Base-by-base conservation (phyloP, 1,139 yeast species). In the Hansenula sp. region DNA sequence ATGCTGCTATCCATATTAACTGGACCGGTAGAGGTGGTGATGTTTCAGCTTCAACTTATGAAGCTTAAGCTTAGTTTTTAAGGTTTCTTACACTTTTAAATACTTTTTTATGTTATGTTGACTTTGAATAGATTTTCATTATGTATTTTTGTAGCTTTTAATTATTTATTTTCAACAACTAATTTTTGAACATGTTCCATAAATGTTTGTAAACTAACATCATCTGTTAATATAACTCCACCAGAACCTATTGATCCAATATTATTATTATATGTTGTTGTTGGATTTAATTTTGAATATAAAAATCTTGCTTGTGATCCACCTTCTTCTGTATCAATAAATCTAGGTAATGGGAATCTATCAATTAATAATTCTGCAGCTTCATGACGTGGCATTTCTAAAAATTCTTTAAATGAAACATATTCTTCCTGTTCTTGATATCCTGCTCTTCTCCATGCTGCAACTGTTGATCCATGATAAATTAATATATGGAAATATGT, bases 1-100 rank as follows among this genome's bases (percentile, higher is more conserved):
- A 77, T 61, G 71, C 80, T 58, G 82, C 85, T 75, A 83, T 90
- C 69, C 98, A 92, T 75, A 76, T 90, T 65, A 90, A 92, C 94
- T 92, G 98, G 98, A 92, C 98, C 52, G 98, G 98, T 68, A 83
- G 82, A 64, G 98, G 97, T 73, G 98, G 98, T 75, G 81, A 90
- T 69, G 88, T 90, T 54, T 83, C 97, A 55, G 96, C 98, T 52
- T 73, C 96, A 40, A 86, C 95, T 57, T 92, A 92, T 72, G 83
- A 83, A 61, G 97, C 96, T 71, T 92, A 70, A 43, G 12, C 27
- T 26, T 14, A 6, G 5, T 8, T 24, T 11, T 24, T 22, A 17
- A 18, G 6, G 11, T 32, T 22, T 10, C 12, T n/a, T n/a, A n/a
- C n/a, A n/a, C n/a, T n/a, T n/a, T n/a, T n/a, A n/a, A n/a, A n/a